These are phyloP conservation scores for Heritiera littoralis DNA, from an alignment of 345 rosid species.

Conservation along the genomic window DNA sequence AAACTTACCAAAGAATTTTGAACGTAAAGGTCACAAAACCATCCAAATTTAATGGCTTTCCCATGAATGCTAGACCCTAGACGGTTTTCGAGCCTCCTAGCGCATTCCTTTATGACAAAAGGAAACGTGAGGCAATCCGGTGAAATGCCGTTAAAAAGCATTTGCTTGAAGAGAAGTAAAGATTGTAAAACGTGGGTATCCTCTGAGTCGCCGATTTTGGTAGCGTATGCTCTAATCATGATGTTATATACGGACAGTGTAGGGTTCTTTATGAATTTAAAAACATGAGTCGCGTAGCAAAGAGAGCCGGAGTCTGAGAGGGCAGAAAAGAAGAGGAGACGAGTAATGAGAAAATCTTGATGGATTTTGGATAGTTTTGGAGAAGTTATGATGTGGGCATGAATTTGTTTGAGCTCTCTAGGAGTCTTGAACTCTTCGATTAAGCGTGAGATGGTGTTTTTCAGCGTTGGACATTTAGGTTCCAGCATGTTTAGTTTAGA, in stretches of 20 bases:
- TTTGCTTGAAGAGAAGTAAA: conserved; percentile 42
- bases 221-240: conserved; percentile 59
- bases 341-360: conserved; percentile 36
- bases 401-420: conserved; percentile 48
- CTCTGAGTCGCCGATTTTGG: conserved; percentile 15
- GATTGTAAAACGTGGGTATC: conserved; percentile 11
- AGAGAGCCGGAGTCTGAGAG: conserved; percentile 45
- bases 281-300: conserved; percentile 42
- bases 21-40: conserved; percentile 41
- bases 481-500: conserved; percentile 12
- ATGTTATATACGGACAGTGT: conserved; percentile 42
- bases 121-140: conserved; percentile 63
- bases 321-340: conserved; percentile 54
- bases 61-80: conserved; percentile 46
- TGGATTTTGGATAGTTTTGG: conserved; percentile 27
- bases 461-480: neutral
- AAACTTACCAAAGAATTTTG: conserved; percentile 48
- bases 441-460: conserved; percentile 25
- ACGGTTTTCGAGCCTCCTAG: conserved; percentile 28
- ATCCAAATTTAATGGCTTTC: conserved; percentile 43
- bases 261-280: conserved; percentile 34
- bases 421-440: conserved; percentile 40
- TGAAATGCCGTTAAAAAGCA: conserved; percentile 39
- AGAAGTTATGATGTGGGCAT: conserved; percentile 42
- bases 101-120: conserved; percentile 59